Conservation (phyloP, 2,329 filamentous ascomycete genomes). For the Diaporthe citrichinensis region DNA sequence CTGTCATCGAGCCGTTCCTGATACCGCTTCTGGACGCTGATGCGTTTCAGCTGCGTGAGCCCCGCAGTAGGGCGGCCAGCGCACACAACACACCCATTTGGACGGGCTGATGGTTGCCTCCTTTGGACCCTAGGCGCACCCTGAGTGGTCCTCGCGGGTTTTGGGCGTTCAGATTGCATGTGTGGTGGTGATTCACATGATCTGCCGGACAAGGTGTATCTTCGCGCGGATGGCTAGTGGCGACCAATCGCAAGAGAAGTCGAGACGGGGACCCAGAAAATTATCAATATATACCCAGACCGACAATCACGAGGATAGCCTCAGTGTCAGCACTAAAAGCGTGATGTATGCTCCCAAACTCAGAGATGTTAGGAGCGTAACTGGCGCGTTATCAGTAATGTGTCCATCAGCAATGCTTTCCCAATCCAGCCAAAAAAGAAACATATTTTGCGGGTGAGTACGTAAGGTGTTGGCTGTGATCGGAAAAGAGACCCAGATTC, state of each 20-base stretch:
- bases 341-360: constrained; percentile 71
- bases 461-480: not conserved
- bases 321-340: constrained; percentile 69
- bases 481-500: not conserved
- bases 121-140: not conserved
- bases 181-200: constrained; percentile 38
- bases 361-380: constrained; percentile 68
- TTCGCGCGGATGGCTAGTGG: not conserved
- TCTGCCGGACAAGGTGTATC: constrained; percentile 20
- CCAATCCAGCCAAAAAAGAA: not conserved
- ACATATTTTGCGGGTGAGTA: not conserved
- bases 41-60: constrained; percentile 34
- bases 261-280: not conserved
- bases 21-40: constrained; percentile 28
- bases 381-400: constrained; percentile 46
- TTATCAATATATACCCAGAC: not conserved
- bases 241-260: constrained; percentile 9
- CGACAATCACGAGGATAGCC: constrained; percentile 49
- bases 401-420: not conserved
- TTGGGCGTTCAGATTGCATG: constrained; percentile 36
- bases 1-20: constrained; percentile 27
- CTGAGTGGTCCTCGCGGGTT: constrained; percentile 34
- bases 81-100: constrained; percentile 35
- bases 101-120: constrained; percentile 27
- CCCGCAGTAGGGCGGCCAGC: constrained; percentile 28